phyloP scores from a whole-genome alignment of 306 rosid genomes.

The Vigna radiata region DNA sequence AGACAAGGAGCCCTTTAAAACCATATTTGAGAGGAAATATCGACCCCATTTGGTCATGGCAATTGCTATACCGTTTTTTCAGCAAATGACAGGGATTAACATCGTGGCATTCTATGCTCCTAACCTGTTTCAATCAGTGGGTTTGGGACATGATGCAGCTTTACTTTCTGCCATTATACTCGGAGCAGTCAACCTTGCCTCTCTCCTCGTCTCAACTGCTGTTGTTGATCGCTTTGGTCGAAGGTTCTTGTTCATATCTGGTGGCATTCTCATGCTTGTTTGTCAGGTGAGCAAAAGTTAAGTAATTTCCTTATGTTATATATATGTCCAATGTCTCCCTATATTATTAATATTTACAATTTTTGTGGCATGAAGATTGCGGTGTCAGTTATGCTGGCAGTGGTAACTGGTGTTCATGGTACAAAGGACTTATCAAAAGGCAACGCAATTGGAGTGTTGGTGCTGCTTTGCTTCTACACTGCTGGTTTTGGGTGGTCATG shows the following conservation, averaged over 20 bases:
- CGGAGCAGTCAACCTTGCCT: slow-evolving; percentile 58
- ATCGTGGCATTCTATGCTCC: slow-evolving; percentile 75
- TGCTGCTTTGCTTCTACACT: slow-evolving; percentile 58
- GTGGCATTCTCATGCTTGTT: slow-evolving; percentile 54
- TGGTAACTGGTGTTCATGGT: slow-evolving; percentile 58
- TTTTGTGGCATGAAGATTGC: slow-evolving; percentile 50
- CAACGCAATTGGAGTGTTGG: slow-evolving; percentile 55
- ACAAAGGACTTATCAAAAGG: slow-evolving; percentile 53
- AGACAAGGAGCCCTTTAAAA: slow-evolving; percentile 56
- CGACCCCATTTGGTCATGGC: slow-evolving; percentile 76
- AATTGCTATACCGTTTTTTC: slow-evolving; percentile 61
- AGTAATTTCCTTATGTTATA: not conserved
- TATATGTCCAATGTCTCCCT: too few relatives aligned
- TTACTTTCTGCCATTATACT: slow-evolving; percentile 63
- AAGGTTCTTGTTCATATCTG: slow-evolving; percentile 60
- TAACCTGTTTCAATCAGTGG: slow-evolving; percentile 70
- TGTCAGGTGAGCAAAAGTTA: not conserved
- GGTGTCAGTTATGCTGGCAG: slow-evolving; percentile 59
- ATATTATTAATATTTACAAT: not conserved
- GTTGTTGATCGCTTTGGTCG: slow-evolving; percentile 78
- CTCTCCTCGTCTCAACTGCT: slow-evolving; percentile 58
- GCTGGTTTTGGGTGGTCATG: slow-evolving; percentile 88
- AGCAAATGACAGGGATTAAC: slow-evolving; percentile 72
- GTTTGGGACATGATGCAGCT: slow-evolving; percentile 67
- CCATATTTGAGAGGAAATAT: slow-evolving; percentile 58